Evolutionary conservation across 1,139 yeast genomes (phyloP).

Genomic region (Trichomonascaceae sp.): DNA sequence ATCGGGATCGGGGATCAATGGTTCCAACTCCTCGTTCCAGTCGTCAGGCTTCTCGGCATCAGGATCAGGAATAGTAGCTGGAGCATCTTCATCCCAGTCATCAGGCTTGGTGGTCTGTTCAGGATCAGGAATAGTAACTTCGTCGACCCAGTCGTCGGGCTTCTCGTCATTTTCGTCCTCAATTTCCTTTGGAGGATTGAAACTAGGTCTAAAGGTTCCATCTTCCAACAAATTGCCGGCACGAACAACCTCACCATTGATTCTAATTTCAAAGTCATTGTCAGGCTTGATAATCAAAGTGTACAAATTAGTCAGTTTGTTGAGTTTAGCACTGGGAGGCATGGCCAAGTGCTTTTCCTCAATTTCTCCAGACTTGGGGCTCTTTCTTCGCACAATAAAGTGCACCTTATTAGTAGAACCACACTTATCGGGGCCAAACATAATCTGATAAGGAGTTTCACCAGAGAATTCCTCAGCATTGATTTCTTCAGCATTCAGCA

Average conservation of each 20-base stretch:
- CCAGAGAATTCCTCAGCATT: conserved; percentile 46
- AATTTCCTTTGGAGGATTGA: conserved; percentile 59
- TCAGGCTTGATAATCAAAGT: conserved; percentile 63
- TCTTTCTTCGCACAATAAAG: conserved; percentile 57
- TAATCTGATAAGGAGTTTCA: conserved; percentile 68
- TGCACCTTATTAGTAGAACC: conserved; percentile 75
- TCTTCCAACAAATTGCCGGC: conserved; percentile 61
- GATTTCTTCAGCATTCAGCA: conserved; percentile 44
- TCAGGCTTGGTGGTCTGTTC: conserved; percentile 56
- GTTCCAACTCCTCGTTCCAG: conserved; percentile 67
- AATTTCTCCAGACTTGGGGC: conserved; percentile 48
- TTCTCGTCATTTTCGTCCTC: conserved; percentile 56
- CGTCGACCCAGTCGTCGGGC: conserved; percentile 81
- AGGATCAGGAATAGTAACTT: conserved; percentile 60
- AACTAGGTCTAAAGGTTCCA: conserved; percentile 51
- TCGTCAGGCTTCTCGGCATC: conserved; percentile 60
- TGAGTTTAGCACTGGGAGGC: conserved; percentile 61
- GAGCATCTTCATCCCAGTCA: conserved; percentile 73
- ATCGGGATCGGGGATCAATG: conserved; percentile 57
- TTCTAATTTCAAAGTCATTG: conserved; percentile 69
- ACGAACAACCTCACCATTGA: conserved; percentile 67
- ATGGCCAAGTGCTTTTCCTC: conserved; percentile 65
- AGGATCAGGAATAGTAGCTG: conserved; percentile 58
- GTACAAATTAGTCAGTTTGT: conserved; percentile 55
- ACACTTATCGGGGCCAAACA: conserved; percentile 96